A percentile compares a stretch with the other conserved stretches of the same genome.
Conservation (phyloP, 805 yeast genomes). For the Nakazawaea populi region DNA sequence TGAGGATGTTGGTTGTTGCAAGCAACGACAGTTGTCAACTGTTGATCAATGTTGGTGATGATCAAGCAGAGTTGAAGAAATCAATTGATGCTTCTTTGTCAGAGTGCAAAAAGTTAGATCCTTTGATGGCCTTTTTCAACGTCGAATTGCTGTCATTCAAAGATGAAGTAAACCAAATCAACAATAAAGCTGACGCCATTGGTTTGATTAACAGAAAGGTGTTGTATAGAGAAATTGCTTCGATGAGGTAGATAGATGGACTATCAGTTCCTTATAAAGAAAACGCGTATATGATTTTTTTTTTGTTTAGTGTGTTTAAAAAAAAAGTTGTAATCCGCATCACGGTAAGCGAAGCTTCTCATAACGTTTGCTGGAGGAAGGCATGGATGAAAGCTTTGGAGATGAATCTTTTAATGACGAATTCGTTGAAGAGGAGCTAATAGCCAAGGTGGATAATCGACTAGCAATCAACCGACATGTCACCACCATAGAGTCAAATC, state of each 20-base stretch:
- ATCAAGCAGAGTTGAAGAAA: conserved; percentile 34
- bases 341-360: no score
- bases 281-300: no score
- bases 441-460: conserved; percentile 25
- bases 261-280: no score
- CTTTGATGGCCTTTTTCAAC: conserved; percentile 47
- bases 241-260: conserved; percentile 6
- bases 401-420: conserved; percentile 12
- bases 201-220: conserved; percentile 8
- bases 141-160: conserved; percentile 60
- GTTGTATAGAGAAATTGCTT: conserved; percentile 1
- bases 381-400: conserved; percentile 1
- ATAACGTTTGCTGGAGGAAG: not conserved
- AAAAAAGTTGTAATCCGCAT: no score
- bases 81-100: conserved; percentile 36
- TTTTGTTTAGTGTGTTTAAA: no score
- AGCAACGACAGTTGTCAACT: conserved; percentile 59
- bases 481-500: conserved; percentile 15
- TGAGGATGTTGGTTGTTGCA: conserved; percentile 51
- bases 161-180: conserved; percentile 59
- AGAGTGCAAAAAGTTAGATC: conserved; percentile 53
- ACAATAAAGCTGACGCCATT: not conserved
- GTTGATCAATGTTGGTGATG: conserved; percentile 41
- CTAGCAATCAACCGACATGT: conserved; percentile 23
- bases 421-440: conserved; percentile 25